Evolutionary conservation across 768 basidiomycete species (phyloP), one percentile per base, ranked within the genome.

Genomic region (Lactarius tabidus): DNA sequence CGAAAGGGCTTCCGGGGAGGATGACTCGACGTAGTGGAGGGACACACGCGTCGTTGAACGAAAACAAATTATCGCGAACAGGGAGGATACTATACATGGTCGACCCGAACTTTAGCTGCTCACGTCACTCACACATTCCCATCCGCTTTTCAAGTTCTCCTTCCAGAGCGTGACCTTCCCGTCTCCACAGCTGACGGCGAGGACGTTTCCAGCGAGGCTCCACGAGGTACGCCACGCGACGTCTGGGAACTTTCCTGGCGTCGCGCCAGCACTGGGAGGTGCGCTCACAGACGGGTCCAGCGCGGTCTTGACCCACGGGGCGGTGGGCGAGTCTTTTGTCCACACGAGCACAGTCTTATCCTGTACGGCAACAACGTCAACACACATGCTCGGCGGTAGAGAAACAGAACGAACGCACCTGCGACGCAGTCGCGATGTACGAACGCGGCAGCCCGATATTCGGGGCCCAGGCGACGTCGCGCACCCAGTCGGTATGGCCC

Each of bases 151-250:
- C 72, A 97, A 77, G 74, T 92, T 95, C 79, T 99, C 97, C 77
- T 99, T 99, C 96, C 97, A 99, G 57, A 98, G 79, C 9, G 91
- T 94, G 26, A 99, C 96, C 77, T 97, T 98, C 15, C 97, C 96
- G 73, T 99, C 97, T 12, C 95, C 95, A 75, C 94, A 96, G 75
- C 93, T 94, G 52, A 98, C 97, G 0, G 95, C 95, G 54, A 99
- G 81, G 59, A 99, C 84, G 73, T 98, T 98, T 20, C 96, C 96
- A 1, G 95, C 93, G 29, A 98, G 83, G 69, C 93, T 95, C 97
- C 97, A 99, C 53, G 91, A 93, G 38, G 98, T 94, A n/a, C 95
- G 85, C 97, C 96, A 99, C 29, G 98, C 95, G 6, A 95, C 93
- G 74, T 98, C 96, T 2, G 93, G 92, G 79, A 98, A 98, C 74